These are phyloP conservation scores for Secale cereale DNA, from an alignment of 176 grass and related monocot genomes.

Conservation along the genomic window DNA sequence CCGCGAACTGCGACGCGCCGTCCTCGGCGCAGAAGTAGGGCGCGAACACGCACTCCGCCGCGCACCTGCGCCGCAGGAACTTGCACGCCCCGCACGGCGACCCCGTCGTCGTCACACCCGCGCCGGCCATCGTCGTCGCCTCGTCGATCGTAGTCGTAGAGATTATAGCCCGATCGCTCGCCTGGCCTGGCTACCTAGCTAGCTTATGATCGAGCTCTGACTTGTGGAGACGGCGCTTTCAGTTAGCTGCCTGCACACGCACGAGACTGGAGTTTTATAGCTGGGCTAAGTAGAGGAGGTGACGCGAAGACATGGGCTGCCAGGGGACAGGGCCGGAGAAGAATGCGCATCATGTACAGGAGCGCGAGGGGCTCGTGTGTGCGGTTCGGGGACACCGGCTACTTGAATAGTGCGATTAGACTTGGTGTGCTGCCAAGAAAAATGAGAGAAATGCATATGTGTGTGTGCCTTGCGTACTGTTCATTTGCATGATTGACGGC, in stretches of 20 bases:
- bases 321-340: slow-evolving; percentile 48
- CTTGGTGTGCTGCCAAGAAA: background rate
- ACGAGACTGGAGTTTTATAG: slow-evolving; percentile 27
- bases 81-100: slow-evolving; percentile 97
- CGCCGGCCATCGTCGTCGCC: background rate
- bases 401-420: slow-evolving; percentile 7
- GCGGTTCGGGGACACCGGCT: slow-evolving; percentile 1
- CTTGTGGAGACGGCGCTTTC: background rate
- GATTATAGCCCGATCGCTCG: no score
- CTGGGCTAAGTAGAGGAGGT: background rate
- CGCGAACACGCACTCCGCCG: slow-evolving; percentile 85
- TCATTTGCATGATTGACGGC: slow-evolving; percentile 23
- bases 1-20: slow-evolving; percentile 78
- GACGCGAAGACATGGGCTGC: background rate
- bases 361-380: slow-evolving; percentile 27
- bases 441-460: background rate
- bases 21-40: slow-evolving; percentile 93
- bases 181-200: background rate
- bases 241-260: slow-evolving; percentile 1
- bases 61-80: slow-evolving; percentile 83
- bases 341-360: slow-evolving; percentile 45
- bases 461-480: background rate
- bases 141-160: no score
- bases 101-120: slow-evolving; percentile 31
- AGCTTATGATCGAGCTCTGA: background rate